phyloP scores from a whole-genome alignment of 805 yeast species.

The Grigorovia jiainica region DNA sequence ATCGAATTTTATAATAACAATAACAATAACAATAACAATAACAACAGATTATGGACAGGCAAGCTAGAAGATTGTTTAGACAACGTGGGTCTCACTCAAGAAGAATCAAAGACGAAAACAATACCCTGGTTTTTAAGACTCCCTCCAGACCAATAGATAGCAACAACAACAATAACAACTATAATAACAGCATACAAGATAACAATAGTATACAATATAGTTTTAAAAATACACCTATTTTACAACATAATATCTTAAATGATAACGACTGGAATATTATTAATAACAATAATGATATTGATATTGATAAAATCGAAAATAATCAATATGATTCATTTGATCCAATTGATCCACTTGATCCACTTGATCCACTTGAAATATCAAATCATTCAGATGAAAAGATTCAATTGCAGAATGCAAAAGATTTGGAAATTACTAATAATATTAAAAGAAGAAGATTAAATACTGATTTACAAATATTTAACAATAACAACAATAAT shows the following conservation, averaged over 20 bases:
- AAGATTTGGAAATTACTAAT: no score
- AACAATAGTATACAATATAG: no score
- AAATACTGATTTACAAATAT: not conserved
- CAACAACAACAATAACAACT: not conserved
- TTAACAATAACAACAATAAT: not conserved
- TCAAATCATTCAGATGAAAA: not conserved
- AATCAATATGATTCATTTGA: not conserved
- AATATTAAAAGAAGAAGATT: not conserved
- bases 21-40: not conserved
- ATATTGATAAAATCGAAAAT: not conserved
- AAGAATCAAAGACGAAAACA: constrained; percentile 16
- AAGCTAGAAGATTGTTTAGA: constrained; percentile 21
- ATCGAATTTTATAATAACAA: no score
- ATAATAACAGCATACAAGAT: not conserved
- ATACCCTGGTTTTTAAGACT: constrained; percentile 12
- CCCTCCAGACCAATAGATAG: constrained; percentile 4
- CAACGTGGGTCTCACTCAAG: constrained; percentile 26
- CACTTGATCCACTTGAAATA: not conserved
- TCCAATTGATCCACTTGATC: not conserved
- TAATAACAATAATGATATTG: not conserved
- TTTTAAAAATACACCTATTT: not conserved
- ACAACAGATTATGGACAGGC: constrained; percentile 12
- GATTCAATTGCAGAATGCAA: no score
- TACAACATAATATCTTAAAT: not conserved
- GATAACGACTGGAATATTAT: not conserved